Evolutionary conservation across 805 yeast species (phyloP).

Genomic region (Candida hungchunana): DNA sequence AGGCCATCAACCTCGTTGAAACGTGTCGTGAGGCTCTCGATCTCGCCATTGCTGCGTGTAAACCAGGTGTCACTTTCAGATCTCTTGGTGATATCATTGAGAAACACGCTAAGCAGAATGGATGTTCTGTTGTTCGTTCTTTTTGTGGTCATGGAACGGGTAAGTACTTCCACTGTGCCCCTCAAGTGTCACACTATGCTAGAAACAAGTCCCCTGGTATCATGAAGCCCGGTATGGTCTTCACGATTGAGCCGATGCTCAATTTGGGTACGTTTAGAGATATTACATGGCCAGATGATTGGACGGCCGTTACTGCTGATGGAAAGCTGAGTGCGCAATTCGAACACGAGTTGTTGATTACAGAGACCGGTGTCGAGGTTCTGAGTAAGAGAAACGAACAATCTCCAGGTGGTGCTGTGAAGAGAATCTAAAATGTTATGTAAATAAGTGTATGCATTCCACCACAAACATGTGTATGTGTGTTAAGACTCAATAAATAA

Average conservation of each 20-base stretch:
- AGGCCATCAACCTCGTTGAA: constrained; percentile 85
- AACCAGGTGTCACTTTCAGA: constrained; percentile 89
- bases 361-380: constrained; percentile 91
- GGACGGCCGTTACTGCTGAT: constrained; percentile 92
- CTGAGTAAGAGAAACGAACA: constrained; percentile 73
- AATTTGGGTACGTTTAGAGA: constrained; percentile 80
- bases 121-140: constrained; percentile 82
- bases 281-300: constrained; percentile 91
- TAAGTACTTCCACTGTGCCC: constrained; percentile 82
- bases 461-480: background rate
- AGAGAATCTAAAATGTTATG: constrained; percentile 41
- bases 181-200: constrained; percentile 92
- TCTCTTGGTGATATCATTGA: constrained; percentile 85
- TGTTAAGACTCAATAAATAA: constrained; percentile 4
- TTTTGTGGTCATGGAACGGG: constrained; percentile 95
- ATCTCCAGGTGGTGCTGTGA: constrained; percentile 86
- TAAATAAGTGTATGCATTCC: constrained; percentile 1
- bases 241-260: constrained; percentile 97
- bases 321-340: constrained; percentile 92
- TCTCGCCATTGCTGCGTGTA: constrained; percentile 75
- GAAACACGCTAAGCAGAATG: constrained; percentile 71
- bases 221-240: constrained; percentile 93
- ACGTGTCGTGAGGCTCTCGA: constrained; percentile 86
- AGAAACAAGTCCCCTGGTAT: constrained; percentile 90
- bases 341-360: constrained; percentile 88